A percentile compares a stretch with the other conserved stretches of the same genome.
Evolutionary conservation across 1,284 basidiomycete genomes (phyloP).

Genomic region (Tylopilus sp.): DNA sequence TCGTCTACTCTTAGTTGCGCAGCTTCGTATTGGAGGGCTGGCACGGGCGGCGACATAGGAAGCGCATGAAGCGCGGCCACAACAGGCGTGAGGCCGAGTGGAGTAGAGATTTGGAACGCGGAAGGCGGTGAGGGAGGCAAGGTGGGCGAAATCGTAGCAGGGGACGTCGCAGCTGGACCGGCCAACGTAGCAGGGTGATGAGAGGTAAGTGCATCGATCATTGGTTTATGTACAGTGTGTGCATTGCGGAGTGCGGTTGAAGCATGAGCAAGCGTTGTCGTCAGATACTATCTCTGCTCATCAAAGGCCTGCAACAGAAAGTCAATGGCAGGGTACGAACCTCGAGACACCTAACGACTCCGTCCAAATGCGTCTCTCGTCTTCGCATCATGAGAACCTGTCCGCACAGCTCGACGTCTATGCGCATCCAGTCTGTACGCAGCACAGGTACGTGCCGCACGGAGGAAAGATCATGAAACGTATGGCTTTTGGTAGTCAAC

Average conservation of each 20-base stretch:
- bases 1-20: slow-evolving; percentile 61
- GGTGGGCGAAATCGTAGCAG: slow-evolving; percentile 1
- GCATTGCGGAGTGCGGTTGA: slow-evolving; percentile 54
- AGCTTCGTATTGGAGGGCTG: slow-evolving; percentile 66
- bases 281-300: slow-evolving; percentile 42
- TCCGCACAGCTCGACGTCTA: slow-evolving; percentile 74
- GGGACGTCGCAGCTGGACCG: neutral
- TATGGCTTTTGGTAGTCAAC: slow-evolving; percentile 44
- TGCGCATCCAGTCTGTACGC: slow-evolving; percentile 59
- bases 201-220: slow-evolving; percentile 45
- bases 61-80: slow-evolving; percentile 24
- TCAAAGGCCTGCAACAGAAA: slow-evolving; percentile 3
- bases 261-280: slow-evolving; percentile 47
- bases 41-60: slow-evolving; percentile 43
- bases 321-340: slow-evolving; percentile 20
- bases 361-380: slow-evolving; percentile 54
- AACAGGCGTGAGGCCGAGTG: slow-evolving; percentile 17
- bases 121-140: slow-evolving; percentile 2
- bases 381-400: slow-evolving; percentile 65
- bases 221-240: slow-evolving; percentile 47
- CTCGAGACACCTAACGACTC: slow-evolving; percentile 40
- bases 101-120: slow-evolving; percentile 1
- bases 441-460: slow-evolving; percentile 46
- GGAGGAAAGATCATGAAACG: slow-evolving; percentile 56
- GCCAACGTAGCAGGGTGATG: slow-evolving; percentile 17